Evolutionary conservation across 345 rosid genomes (phyloP), one percentile per base, ranked within the genome.

Genomic region (Syzygium aqueum): DNA sequence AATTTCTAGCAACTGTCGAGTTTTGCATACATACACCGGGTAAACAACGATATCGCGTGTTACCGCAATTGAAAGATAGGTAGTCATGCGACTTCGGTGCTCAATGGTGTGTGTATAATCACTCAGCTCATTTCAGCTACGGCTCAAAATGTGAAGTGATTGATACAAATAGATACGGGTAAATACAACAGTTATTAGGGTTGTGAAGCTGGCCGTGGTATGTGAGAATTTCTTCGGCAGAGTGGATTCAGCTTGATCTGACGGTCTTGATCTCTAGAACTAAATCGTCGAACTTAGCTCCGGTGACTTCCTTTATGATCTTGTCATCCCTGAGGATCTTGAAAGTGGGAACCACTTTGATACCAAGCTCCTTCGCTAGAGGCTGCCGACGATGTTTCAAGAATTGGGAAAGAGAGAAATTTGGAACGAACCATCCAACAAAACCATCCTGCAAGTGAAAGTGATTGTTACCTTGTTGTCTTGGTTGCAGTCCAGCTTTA

Each of bases 401-500:
- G 21, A 73, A 37, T 37, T 5, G 49, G 2, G 27, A 11, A 11
- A 73, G 49, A 22, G 82, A 19, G 49, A 40, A 73, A 37, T 73
- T 37, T 11, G 0, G 0, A 73, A 37, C 49, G 49, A 22, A 37
- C 7, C 14, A 19, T 10, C 49, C 25, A 21, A 73, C 25, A 21
- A 73, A 37, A 73, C 82, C 82, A 37, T 51, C 13, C 4, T 6
- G 57, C 57, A 63, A 52, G 22, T 28, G 37, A 53, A 51, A 13
- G 0, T 8, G 84, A 53, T 27, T 21, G 46, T 30, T 67, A 94
- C 99, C 96, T 89, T 95, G 94, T 95, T 97, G 2, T 94, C 97
- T 91, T 94, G 92, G 93, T 94, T 96, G 93, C 99, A 97, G 88
- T 96, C 99, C 65, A 97, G 99, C 93, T 97, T 97, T 84, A 97